Evolutionary conservation across 179 eudicot species (phyloP).

Genomic region (Carnegiea gigantea): DNA sequence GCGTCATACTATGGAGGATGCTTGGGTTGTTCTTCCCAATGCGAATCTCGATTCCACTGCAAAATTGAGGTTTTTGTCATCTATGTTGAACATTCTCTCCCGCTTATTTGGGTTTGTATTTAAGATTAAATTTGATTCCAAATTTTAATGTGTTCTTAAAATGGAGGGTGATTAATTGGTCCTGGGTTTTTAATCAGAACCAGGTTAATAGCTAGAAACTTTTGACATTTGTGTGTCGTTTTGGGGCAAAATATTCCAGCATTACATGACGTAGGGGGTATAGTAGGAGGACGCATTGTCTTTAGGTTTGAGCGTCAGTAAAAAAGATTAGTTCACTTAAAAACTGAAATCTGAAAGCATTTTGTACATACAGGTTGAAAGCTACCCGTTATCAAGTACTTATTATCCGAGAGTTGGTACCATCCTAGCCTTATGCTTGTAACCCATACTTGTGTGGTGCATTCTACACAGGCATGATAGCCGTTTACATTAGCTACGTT

Average conservation of each 20-base stretch:
- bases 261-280: neutral
- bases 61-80: conserved; percentile 43
- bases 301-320: neutral
- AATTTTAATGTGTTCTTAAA: neutral
- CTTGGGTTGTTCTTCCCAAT: conserved; percentile 56
- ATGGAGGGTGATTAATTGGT: neutral
- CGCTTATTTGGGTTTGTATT: neutral
- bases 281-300: neutral
- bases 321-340: no score
- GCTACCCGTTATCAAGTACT: no score
- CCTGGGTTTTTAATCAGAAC: neutral
- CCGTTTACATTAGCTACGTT: no score
- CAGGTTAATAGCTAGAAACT: no score
- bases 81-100: neutral
- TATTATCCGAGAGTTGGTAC: no score
- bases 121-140: neutral
- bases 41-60: conserved; percentile 40
- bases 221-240: no score
- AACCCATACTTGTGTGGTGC: no score
- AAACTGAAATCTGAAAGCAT: no score
- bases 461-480: no score
- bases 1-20: conserved; percentile 77
- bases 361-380: no score
- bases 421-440: no score
- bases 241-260: neutral